Evolutionary conservation across 108 stramenopile genomes (phyloP).

Genomic region (Discostella stelligeroides): DNA sequence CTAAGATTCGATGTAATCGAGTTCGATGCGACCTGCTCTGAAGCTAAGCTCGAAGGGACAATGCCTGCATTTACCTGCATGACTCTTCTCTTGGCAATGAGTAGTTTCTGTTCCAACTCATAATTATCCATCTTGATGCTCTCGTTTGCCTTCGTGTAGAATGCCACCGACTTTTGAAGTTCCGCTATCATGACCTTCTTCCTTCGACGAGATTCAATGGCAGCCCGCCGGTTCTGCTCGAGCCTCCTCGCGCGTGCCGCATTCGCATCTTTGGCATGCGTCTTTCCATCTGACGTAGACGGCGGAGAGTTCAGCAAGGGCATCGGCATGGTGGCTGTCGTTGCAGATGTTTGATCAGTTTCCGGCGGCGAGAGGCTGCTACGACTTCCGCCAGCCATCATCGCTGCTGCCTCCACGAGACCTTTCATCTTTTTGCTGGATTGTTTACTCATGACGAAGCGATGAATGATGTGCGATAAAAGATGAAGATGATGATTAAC

Average conservation of each 20-base stretch:
- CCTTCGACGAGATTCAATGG: conserved; percentile 36
- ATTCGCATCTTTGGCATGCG: neutral
- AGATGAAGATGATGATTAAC: neutral
- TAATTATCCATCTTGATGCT: conserved; percentile 27
- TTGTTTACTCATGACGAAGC: neutral
- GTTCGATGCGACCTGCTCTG: neutral
- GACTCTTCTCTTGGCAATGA: conserved; percentile 30
- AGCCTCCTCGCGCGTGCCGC: conserved; percentile 28
- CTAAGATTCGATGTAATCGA: neutral
- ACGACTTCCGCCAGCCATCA: conserved; percentile 9
- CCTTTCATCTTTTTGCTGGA: conserved; percentile 11
- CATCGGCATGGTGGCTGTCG: neutral
- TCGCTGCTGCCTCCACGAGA: conserved; percentile 15
- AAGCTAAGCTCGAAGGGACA: too few relatives aligned
- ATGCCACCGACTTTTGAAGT: conserved; percentile 26
- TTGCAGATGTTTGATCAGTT: neutral
- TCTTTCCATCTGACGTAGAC: neutral
- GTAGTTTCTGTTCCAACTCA: conserved; percentile 29
- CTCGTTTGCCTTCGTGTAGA: conserved; percentile 42
- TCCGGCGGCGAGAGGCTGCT: neutral
- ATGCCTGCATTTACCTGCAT: neutral
- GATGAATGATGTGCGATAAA: too few relatives aligned
- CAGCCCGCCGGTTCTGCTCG: conserved; percentile 47
- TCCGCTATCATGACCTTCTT: conserved; percentile 46
- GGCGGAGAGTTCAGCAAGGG: neutral